Conservation (phyloP, 78 protist species). For the Dictyostelium capitatum region DNA sequence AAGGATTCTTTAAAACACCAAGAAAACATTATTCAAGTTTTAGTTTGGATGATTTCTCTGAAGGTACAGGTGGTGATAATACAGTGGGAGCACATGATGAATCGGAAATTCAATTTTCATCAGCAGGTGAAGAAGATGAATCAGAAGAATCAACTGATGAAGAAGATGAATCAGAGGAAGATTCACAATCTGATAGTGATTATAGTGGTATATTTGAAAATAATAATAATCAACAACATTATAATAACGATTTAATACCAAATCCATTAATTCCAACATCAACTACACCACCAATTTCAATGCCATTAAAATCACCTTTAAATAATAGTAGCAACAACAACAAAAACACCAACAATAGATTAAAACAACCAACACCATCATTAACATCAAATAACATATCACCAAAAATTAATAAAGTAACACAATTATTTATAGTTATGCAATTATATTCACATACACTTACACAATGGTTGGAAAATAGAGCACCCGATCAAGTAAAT, state of each 20-base stretch:
- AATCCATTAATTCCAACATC: constrained; percentile 29
- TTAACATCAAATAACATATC: constrained; percentile 3
- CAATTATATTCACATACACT: constrained; percentile 75
- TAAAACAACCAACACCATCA: constrained; percentile 10
- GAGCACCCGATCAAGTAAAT: constrained; percentile 66
- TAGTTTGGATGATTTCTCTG: constrained; percentile 25
- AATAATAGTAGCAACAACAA: not conserved
- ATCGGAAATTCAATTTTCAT: not conserved
- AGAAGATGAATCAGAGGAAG: not conserved
- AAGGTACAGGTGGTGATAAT: not conserved
- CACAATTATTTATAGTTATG: constrained; percentile 73
- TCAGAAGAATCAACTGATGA: not conserved
- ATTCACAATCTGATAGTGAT: not conserved
- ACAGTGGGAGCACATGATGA: not conserved
- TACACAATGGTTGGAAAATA: constrained; percentile 71
- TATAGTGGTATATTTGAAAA: not conserved
- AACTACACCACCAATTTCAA: constrained; percentile 66
- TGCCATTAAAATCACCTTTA: constrained; percentile 20
- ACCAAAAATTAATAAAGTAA: constrained; percentile 17
- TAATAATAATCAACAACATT: not conserved
- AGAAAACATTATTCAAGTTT: constrained; percentile 47
- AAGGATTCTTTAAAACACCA: constrained; percentile 41
- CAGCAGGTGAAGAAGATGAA: not conserved
- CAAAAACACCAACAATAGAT: not conserved
- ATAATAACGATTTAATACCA: not conserved